These are phyloP conservation scores for Leishmania martiniquensis DNA, from an alignment of 208 protist species.

Conservation along the genomic window DNA sequence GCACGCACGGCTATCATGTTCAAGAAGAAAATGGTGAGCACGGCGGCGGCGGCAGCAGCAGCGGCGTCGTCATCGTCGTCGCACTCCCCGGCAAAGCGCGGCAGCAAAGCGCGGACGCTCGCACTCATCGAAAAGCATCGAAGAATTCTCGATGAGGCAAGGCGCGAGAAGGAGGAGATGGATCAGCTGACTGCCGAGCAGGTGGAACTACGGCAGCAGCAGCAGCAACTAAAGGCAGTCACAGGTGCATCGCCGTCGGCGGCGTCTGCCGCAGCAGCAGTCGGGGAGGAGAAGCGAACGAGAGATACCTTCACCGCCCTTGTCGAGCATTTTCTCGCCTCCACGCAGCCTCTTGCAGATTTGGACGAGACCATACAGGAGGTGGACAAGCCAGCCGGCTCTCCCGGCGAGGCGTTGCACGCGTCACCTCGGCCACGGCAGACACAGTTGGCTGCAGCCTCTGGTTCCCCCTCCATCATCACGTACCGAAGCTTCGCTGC, in stretches of 20 bases:
- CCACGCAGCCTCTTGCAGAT: constrained; percentile 61
- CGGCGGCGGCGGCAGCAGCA: constrained; percentile 7
- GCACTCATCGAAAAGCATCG: constrained; percentile 38
- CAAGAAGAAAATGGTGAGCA: constrained; percentile 32
- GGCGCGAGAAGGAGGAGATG: constrained; percentile 30
- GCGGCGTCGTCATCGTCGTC: constrained; percentile 2
- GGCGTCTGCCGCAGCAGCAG: not conserved
- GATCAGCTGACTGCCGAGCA: constrained; percentile 29
- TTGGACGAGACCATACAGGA: constrained; percentile 61
- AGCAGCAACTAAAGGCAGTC: not conserved
- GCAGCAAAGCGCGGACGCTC: constrained; percentile 17
- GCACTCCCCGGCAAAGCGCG: not conserved
- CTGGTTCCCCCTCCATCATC: constrained; percentile 27
- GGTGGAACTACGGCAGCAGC: not conserved
- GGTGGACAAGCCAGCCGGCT: not conserved
- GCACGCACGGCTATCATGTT: constrained; percentile 39
- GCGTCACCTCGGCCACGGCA: not conserved
- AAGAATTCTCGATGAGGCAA: constrained; percentile 32
- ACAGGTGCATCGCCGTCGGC: not conserved
- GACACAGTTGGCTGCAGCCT: not conserved
- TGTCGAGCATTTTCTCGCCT: constrained; percentile 33
- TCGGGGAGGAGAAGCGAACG: not conserved
- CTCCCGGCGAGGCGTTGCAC: not conserved
- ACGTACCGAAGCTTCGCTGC: constrained; percentile 72
- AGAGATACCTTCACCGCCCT: constrained; percentile 34